Base-by-base conservation (phyloP, 2,329 filamentous ascomycete species). In the Huntiella omanensis region DNA sequence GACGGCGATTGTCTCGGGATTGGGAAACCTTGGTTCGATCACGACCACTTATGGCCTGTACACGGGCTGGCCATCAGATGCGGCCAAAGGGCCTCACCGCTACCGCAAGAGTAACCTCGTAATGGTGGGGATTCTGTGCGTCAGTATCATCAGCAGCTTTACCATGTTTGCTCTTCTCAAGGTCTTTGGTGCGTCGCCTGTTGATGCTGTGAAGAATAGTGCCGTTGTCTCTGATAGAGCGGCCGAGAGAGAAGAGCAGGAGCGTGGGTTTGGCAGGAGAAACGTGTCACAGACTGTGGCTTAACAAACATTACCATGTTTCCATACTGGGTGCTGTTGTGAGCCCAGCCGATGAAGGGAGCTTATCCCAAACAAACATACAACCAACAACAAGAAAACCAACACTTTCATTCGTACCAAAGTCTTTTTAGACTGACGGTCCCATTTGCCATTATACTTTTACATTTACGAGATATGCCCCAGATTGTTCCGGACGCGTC, bases 31-130 rank as follows among this genome's bases (percentile, higher is more conserved):
- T 13, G 86, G 86, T 28, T 86, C 80, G 55, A 82, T 94, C 49
- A 71, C 83, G 46, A 93, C 84, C 2, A 93, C 86, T 0, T 94
- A 93, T 58, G 86, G 86, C 10, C 64, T 94, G 41, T 94, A 93
- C 60, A 80, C 79, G 0, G 86, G 86, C 28, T 94, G 86, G 86
- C 73, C 79, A 2, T 78, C 71, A 38, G 86, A 94, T 59, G 74
- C 75, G 6, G 65, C 63, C n/a, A 64, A 70, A 1, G 83, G 83
- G 0, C 73, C 73, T 7, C 68, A 73, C 55, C 79, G 80, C 62
- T 92, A 81, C 62, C 77, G 82, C 52, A 79, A 78, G 59, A 92
- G 84, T 63, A 94, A 92, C 60, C 65, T 87, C 53, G 75, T 80
- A 54, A 92, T 94, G 85, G 77, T 93, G 49, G 86, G 79, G 2